These are phyloP conservation scores for Verticillium klebahnii DNA, from an alignment of 2,329 filamentous ascomycete genomes.

Conservation along the genomic window DNA sequence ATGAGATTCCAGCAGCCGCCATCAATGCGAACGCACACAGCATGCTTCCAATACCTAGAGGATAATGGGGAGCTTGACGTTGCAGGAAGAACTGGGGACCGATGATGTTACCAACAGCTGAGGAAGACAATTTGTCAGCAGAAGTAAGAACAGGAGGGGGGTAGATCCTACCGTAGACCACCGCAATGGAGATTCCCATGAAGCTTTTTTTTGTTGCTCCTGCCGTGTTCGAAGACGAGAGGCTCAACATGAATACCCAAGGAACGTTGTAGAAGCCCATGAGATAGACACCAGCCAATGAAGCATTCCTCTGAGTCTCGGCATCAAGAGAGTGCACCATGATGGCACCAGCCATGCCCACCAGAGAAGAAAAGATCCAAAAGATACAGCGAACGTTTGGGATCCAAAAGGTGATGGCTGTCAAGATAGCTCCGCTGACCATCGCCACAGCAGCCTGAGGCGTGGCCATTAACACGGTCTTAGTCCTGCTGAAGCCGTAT, in stretches of 20 bases:
- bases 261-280: slow-evolving; percentile 28
- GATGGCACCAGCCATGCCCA: slow-evolving; percentile 19
- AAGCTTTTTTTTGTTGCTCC: slow-evolving; percentile 64
- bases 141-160: not conserved
- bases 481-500: slow-evolving; percentile 23
- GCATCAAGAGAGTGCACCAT: slow-evolving; percentile 20
- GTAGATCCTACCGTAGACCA: slow-evolving; percentile 15
- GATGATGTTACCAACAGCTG: slow-evolving; percentile 61
- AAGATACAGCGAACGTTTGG: slow-evolving; percentile 24
- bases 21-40: slow-evolving; percentile 39
- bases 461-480: slow-evolving; percentile 24
- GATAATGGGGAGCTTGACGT: slow-evolving; percentile 53
- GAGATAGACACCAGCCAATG: slow-evolving; percentile 23
- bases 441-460: slow-evolving; percentile 27
- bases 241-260: slow-evolving; percentile 41
- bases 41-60: slow-evolving; percentile 48
- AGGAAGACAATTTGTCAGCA: slow-evolving; percentile 34
- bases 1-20: slow-evolving; percentile 20
- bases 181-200: slow-evolving; percentile 28
- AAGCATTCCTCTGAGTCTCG: slow-evolving; percentile 14
- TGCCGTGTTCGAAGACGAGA: slow-evolving; percentile 53
- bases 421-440: slow-evolving; percentile 16
- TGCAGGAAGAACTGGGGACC: slow-evolving; percentile 57
- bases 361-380: slow-evolving; percentile 18
- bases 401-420: slow-evolving; percentile 19